These are phyloP conservation scores for Xylaria sp. DNA, from an alignment of 2,329 filamentous ascomycete species.

Conservation along the genomic window DNA sequence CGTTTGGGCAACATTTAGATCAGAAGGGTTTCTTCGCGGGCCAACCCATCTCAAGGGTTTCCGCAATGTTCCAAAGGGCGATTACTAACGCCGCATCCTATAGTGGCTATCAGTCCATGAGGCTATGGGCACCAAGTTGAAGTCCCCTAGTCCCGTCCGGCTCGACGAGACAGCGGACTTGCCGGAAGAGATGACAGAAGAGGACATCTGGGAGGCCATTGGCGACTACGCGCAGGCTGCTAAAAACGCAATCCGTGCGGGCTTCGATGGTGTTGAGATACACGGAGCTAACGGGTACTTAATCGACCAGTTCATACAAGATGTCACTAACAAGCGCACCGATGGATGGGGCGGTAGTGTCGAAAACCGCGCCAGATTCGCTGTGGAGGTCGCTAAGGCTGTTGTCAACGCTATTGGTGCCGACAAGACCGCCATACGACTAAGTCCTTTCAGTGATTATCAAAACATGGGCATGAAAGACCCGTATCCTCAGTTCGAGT, in stretches of 20 bases:
- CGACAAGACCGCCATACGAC: constrained; percentile 59
- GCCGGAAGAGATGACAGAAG: constrained; percentile 71
- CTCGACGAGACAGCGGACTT: constrained; percentile 60
- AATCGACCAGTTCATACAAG: constrained; percentile 67
- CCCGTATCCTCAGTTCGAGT: constrained; percentile 65
- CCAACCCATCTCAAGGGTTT: not conserved
- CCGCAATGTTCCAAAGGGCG: not conserved
- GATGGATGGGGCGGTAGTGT: constrained; percentile 66
- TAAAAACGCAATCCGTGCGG: constrained; percentile 67
- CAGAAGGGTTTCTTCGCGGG: not conserved
- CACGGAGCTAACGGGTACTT: constrained; percentile 61
- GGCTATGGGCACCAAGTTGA: constrained; percentile 61
- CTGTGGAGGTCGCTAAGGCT: constrained; percentile 63
- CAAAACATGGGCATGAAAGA: constrained; percentile 68
- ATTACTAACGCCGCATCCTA: not conserved
- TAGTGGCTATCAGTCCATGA: constrained; percentile 40
- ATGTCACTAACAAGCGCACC: constrained; percentile 63
- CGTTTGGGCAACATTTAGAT: not conserved
- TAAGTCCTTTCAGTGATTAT: constrained; percentile 65
- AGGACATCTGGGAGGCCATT: constrained; percentile 74
- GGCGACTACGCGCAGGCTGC: constrained; percentile 66
- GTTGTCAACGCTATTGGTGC: constrained; percentile 63
- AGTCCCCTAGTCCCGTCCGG: constrained; percentile 54
- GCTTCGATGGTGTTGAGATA: constrained; percentile 73
- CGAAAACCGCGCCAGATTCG: constrained; percentile 65